Evolutionary conservation across 768 basidiomycete species (phyloP).

Genomic region (Russula lepida): DNA sequence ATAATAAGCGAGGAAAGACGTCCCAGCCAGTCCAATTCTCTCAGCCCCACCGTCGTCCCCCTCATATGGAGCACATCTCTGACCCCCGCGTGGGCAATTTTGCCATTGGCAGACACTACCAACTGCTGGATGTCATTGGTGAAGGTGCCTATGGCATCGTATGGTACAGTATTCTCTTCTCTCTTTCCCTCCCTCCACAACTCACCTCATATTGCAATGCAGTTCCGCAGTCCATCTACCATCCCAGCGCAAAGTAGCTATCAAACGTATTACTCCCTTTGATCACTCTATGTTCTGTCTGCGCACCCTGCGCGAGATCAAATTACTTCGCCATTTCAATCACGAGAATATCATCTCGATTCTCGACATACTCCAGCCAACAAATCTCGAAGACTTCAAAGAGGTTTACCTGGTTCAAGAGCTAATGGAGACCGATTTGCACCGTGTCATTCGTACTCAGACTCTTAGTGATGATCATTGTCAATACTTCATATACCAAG

Average conservation of each 20-base stretch:
- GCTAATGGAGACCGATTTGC: slow-evolving; percentile 91
- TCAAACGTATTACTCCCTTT: slow-evolving; percentile 94
- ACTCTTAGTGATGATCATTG: slow-evolving; percentile 90
- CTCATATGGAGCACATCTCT: slow-evolving; percentile 26
- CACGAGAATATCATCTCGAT: slow-evolving; percentile 92
- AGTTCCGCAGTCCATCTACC: slow-evolving; percentile 79
- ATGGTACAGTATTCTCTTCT: slow-evolving; percentile 34
- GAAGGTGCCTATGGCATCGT: slow-evolving; percentile 95
- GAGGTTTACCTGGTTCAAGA: slow-evolving; percentile 77
- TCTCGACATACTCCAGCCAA: slow-evolving; percentile 84
- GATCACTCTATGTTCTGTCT: slow-evolving; percentile 95
- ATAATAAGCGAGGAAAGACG: neutral
- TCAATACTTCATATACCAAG: slow-evolving; percentile 98
- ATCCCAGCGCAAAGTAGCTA: slow-evolving; percentile 86
- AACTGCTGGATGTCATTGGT: slow-evolving; percentile 80
- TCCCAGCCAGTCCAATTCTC: neutral
- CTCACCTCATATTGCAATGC: slow-evolving; percentile 7
- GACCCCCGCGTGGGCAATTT: slow-evolving; percentile 23
- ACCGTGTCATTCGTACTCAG: slow-evolving; percentile 94
- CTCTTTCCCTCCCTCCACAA: neutral
- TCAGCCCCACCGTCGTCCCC: neutral
- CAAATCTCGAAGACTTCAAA: slow-evolving; percentile 61
- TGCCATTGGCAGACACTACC: slow-evolving; percentile 58
- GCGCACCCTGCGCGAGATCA: slow-evolving; percentile 87
- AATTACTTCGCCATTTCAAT: slow-evolving; percentile 81